A percentile compares a stretch with the other conserved stretches of the same genome.
These are phyloP conservation scores for Warburgia ugandensis DNA, from an alignment of 164 flowering plant species.

Conservation along the genomic window DNA sequence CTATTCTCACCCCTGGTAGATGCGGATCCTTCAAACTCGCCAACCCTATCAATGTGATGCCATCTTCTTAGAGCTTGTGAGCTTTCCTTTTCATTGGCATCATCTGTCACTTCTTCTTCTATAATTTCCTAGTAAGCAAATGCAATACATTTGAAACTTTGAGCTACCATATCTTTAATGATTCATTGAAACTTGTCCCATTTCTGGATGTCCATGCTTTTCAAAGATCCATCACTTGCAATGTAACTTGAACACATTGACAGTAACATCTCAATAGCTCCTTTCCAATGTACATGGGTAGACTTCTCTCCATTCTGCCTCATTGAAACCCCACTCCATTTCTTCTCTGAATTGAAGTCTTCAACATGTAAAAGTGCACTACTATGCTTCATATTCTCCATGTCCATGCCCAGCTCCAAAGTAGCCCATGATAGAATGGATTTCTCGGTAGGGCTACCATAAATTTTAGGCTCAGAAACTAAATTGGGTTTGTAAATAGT, in stretches of 20 bases:
- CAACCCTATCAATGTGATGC: slow-evolving; percentile 24
- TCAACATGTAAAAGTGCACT: slow-evolving; percentile 33
- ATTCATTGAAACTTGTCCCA: slow-evolving; percentile 7
- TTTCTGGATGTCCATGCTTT: slow-evolving; percentile 11
- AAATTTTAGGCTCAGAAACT: slow-evolving; percentile 39
- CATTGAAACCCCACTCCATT: slow-evolving; percentile 39
- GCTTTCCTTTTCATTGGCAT: too few species aligned
- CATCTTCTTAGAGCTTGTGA: slow-evolving; percentile 12
- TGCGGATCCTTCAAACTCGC: slow-evolving; percentile 37
- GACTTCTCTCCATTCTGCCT: slow-evolving; percentile 19
- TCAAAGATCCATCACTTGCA: slow-evolving; percentile 5
- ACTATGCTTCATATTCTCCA: slow-evolving; percentile 23
- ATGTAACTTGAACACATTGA: slow-evolving; percentile 47
- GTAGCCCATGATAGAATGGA: slow-evolving; percentile 60
- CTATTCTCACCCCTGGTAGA: slow-evolving; percentile 25
- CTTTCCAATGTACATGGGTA: slow-evolving; percentile 53
- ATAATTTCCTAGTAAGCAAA: slow-evolving; percentile 19
- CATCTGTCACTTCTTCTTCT: too few species aligned
- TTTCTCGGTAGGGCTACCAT: slow-evolving; percentile 55
- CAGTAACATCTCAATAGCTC: slow-evolving; percentile 60
- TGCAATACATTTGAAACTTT: slow-evolving; percentile 29
- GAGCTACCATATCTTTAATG: slow-evolving; percentile 26
- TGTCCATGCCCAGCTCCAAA: slow-evolving; percentile 26
- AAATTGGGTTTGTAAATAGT: slow-evolving; percentile 20
- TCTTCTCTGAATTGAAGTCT: slow-evolving; percentile 58